Evolutionary conservation across 495 filamentous ascomycete genomes (phyloP), one percentile per base, ranked within the genome.

Genomic region (Aspergillus steynii): DNA sequence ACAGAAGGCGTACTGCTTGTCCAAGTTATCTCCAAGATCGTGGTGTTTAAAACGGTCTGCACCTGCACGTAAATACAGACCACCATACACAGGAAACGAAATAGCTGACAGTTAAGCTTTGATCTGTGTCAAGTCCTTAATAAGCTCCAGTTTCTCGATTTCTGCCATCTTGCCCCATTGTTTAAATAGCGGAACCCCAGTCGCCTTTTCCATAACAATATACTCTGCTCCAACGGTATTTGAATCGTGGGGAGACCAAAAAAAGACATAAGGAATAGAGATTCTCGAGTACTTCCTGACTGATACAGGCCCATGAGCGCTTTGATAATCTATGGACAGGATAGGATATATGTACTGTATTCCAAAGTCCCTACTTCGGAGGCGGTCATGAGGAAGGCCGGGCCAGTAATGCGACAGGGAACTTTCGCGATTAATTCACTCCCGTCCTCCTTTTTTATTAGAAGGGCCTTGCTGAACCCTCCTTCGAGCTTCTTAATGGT

Each of bases 151-250:
- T 53, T 66, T 64, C 5, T 77, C 64, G 9, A 59, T 32, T 45
- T 69, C 57, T 0, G 46, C 56, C 61, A 78, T 68, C 7, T 60
- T 53, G 4, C 50, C 62, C 75, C 71, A 77, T 42, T 50, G 45
- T 45, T 71, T 53, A 54, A 66, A 75, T 9, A 80, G 59, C 29
- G 66, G 74, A 54, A 75, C 56, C 4, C 74, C 77, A 25, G 61
- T 15, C 5, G 70, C 74, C 56, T 74, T 75, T 52, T 74, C 76
- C 70, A 78, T 78, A 28, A 78, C 66, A 14, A 77, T 76, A 52
- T 76, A 76, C 50, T 77, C 72, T 14, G 67, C 63, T 9, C 69
- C 69, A 1, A 72, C 66, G 29, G 72, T 63, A 60, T 74, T 77
- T 15, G 67, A 53, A 2, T 45, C 29, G 50, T 75, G 53, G 26